Evolutionary conservation across 306 rosid species (phyloP).

Genomic region (Pyrus bretschneideri): DNA sequence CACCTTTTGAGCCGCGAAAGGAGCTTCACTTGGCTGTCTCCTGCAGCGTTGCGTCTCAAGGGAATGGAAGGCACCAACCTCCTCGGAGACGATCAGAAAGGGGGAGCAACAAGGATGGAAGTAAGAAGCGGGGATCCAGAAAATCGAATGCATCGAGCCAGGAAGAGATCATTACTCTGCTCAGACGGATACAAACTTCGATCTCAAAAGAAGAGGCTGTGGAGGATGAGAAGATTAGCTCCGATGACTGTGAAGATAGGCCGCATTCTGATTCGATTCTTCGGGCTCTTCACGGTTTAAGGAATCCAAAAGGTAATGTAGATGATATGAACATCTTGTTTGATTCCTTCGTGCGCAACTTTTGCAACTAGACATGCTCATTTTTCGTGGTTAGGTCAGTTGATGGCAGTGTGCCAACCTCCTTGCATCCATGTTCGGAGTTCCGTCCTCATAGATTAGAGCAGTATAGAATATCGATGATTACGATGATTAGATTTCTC

Average conservation of each 20-base stretch:
- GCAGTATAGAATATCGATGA: no score
- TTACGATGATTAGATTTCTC: not conserved
- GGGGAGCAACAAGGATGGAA: not conserved
- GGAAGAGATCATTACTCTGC: conserved; percentile 50
- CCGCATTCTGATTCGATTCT: conserved; percentile 28
- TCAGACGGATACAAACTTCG: conserved; percentile 42
- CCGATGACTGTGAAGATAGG: conserved; percentile 15
- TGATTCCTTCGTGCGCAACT: not conserved
- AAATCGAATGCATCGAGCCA: conserved; percentile 25
- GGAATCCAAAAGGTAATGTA: conserved; percentile 27
- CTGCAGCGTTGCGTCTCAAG: conserved; percentile 27
- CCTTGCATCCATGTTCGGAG: no score
- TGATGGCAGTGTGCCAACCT: no score
- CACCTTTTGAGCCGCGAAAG: conserved; percentile 10
- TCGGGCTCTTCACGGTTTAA: conserved; percentile 32
- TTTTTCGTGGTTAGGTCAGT: no score
- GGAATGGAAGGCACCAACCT: conserved; percentile 19
- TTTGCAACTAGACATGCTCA: not conserved
- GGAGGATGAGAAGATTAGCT: conserved; percentile 6
- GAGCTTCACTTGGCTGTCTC: conserved; percentile 12
- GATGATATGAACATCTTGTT: not conserved
- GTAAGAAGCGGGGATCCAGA: conserved; percentile 13
- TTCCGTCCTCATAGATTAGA: no score
- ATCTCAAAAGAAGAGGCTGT: conserved; percentile 29
- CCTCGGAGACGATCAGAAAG: not conserved